These are phyloP conservation scores for Calocybe indica DNA, from an alignment of 768 basidiomycete species.

Conservation along the genomic window DNA sequence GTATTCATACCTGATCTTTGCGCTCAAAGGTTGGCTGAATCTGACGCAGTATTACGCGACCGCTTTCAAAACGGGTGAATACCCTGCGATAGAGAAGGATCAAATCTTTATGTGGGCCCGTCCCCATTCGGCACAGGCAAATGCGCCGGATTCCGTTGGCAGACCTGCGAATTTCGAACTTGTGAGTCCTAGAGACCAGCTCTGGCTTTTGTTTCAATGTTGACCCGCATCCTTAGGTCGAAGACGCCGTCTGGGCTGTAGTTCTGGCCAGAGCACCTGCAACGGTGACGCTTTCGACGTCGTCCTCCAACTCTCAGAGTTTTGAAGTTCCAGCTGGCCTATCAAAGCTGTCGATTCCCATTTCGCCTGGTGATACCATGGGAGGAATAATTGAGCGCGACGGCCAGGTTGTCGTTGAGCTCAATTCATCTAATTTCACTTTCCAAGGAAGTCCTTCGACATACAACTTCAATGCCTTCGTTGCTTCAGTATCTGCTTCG, in stretches of 20 bases:
- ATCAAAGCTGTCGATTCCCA: conserved; percentile 55
- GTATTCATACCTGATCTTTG: not conserved
- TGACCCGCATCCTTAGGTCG: conserved; percentile 30
- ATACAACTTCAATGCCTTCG: conserved; percentile 74
- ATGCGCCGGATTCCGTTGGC: conserved; percentile 48
- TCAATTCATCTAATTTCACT: conserved; percentile 43
- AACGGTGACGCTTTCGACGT: conserved; percentile 49
- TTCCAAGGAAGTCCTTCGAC: conserved; percentile 46
- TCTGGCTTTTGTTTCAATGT: not conserved
- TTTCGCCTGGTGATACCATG: conserved; percentile 47
- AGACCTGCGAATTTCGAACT: conserved; percentile 52
- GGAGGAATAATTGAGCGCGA: conserved; percentile 40
- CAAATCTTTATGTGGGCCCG: conserved; percentile 67
- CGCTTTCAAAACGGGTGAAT: conserved; percentile 67
- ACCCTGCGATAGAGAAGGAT: conserved; percentile 54
- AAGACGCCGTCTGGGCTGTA: conserved; percentile 67
- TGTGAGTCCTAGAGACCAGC: conserved; percentile 31
- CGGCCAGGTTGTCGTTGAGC: conserved; percentile 38
- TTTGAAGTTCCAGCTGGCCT: conserved; percentile 51
- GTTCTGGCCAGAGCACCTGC: conserved; percentile 53
- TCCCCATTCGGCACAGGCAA: conserved; percentile 51
- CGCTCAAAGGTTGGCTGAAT: conserved; percentile 50
- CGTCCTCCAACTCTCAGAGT: conserved; percentile 33
- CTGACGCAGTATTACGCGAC: conserved; percentile 61
- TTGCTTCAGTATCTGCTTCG: conserved; percentile 30